A percentile compares a stretch with the other conserved stretches of the same genome.
These are phyloP conservation scores for Lachnellula subtilissima DNA, from an alignment of 2,329 filamentous ascomycete genomes.

Conservation along the genomic window DNA sequence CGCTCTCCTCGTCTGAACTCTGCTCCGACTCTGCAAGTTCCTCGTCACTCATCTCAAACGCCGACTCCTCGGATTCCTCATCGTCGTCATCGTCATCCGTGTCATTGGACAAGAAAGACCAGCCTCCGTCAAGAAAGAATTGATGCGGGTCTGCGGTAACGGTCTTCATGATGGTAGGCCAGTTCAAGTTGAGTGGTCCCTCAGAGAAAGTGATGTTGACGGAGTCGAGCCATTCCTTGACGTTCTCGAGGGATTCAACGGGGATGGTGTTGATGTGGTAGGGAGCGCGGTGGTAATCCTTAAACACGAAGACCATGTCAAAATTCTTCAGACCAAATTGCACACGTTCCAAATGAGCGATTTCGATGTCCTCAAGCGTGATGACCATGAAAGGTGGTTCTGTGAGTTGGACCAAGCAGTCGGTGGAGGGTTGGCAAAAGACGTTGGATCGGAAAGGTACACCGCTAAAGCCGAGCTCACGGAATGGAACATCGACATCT, in stretches of 20 bases:
- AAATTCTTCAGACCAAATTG: conserved; percentile 98
- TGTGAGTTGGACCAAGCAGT: conserved; percentile 93
- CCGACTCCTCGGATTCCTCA: conserved; percentile 82
- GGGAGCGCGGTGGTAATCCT: conserved; percentile 87
- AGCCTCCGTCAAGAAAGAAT: conserved; percentile 94
- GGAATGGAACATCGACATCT: conserved; percentile 93
- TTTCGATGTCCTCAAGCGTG: conserved; percentile 91
- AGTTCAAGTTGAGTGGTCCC: conserved; percentile 95
- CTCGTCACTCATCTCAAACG: conserved; percentile 84
- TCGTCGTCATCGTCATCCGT: conserved; percentile 77
- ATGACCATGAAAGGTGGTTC: conserved; percentile 96
- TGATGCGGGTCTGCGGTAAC: conserved; percentile 88
- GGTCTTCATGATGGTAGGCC: conserved; percentile 99
- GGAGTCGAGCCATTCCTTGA: conserved; percentile 96
- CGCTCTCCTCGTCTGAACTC: conserved; percentile 81
- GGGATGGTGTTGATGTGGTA: conserved; percentile 98
- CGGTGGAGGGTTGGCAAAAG: conserved; percentile 90
- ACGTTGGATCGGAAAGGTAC: conserved; percentile 95
- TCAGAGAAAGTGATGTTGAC: conserved; percentile 93
- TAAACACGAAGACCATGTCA: conserved; percentile 96
- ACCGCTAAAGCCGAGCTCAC: conserved; percentile 93
- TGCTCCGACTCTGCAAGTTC: conserved; percentile 71
- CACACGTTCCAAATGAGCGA: conserved; percentile 93
- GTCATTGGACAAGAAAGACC: conserved; percentile 85
- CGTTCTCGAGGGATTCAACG: conserved; percentile 86